A percentile compares a stretch with the other conserved stretches of the same genome.
Conservation (phyloP, 2,329 filamentous ascomycete species). For the Teratosphaeria epicoccoides region DNA sequence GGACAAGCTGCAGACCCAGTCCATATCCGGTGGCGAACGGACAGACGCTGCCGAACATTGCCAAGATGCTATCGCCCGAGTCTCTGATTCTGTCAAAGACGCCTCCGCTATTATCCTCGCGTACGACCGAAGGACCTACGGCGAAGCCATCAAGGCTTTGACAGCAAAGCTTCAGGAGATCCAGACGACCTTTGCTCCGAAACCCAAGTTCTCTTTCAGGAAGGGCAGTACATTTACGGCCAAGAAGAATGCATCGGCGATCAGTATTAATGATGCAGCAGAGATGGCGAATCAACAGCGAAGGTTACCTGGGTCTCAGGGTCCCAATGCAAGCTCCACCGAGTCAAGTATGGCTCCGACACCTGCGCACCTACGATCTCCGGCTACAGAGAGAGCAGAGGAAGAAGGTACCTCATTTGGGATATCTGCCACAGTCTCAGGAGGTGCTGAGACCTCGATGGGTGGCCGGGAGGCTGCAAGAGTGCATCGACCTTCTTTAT, state of each 20-base stretch:
- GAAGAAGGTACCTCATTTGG: neutral
- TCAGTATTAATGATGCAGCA: conserved; percentile 47
- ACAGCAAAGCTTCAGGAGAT: conserved; percentile 67
- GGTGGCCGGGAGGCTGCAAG: neutral
- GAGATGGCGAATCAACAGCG: conserved; percentile 41
- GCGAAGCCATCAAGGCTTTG: conserved; percentile 70
- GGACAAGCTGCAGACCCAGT: conserved; percentile 51
- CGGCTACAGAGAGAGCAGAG: conserved; percentile 13
- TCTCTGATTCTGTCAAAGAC: conserved; percentile 78
- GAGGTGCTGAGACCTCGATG: neutral
- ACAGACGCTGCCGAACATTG: conserved; percentile 72
- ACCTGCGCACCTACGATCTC: conserved; percentile 15
- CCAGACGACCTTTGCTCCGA: conserved; percentile 57
- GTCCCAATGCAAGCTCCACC: conserved; percentile 16
- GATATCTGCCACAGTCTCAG: neutral
- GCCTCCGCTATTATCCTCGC: conserved; percentile 71
- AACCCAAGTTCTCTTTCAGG: conserved; percentile 77
- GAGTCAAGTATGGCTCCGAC: conserved; percentile 33
- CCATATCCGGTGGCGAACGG: conserved; percentile 60
- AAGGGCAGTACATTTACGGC: conserved; percentile 17
- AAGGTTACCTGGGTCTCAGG: conserved; percentile 31
- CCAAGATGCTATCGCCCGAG: conserved; percentile 63
- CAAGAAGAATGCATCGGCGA: conserved; percentile 31
- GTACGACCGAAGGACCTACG: conserved; percentile 81
- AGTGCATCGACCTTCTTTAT: conserved; percentile 44